Conservation (phyloP, 2,329 filamentous ascomycete genomes). For the Pestalotiopsis sp. region DNA sequence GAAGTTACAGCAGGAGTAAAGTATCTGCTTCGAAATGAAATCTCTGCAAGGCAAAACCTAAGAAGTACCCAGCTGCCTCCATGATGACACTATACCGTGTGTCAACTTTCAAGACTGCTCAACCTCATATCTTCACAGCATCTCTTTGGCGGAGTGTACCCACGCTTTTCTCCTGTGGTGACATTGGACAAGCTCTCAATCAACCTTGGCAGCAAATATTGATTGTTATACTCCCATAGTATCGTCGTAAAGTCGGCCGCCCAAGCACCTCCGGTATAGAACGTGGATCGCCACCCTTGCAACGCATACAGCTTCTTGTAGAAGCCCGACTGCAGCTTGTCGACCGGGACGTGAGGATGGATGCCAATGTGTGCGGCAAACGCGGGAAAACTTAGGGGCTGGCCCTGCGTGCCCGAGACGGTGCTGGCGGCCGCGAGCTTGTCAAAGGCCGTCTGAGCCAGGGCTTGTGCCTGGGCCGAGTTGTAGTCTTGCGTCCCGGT, state of each 20-base stretch:
- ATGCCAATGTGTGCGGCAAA: slow-evolving; percentile 35
- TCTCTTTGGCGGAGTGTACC: neutral
- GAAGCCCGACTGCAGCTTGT: slow-evolving; percentile 36
- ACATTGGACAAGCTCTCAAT: slow-evolving; percentile 15
- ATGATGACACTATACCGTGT: neutral
- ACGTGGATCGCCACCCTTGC: slow-evolving; percentile 42
- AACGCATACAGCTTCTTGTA: slow-evolving; percentile 37
- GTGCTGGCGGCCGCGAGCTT: slow-evolving; percentile 18
- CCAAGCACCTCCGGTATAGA: slow-evolving; percentile 40
- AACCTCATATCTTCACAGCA: no score
- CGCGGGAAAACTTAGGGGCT: slow-evolving; percentile 21
- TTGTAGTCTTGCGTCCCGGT: slow-evolving; percentile 24
- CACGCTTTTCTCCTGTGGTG: neutral
- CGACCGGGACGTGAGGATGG: slow-evolving; percentile 31
- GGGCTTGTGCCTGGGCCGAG: slow-evolving; percentile 24
- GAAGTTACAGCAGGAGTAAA: neutral
- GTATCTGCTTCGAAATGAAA: neutral
- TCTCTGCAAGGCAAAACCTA: neutral
- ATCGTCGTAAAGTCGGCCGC: slow-evolving; percentile 33
- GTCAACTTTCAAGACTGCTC: neutral
- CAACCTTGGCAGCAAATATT: slow-evolving; percentile 29
- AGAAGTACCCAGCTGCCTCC: neutral
- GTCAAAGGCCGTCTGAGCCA: slow-evolving; percentile 26
- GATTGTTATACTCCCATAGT: slow-evolving; percentile 36
- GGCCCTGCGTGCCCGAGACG: neutral